Evolutionary conservation across 108 stramenopile species (phyloP).

Genomic region (Nitzschia sp.): DNA sequence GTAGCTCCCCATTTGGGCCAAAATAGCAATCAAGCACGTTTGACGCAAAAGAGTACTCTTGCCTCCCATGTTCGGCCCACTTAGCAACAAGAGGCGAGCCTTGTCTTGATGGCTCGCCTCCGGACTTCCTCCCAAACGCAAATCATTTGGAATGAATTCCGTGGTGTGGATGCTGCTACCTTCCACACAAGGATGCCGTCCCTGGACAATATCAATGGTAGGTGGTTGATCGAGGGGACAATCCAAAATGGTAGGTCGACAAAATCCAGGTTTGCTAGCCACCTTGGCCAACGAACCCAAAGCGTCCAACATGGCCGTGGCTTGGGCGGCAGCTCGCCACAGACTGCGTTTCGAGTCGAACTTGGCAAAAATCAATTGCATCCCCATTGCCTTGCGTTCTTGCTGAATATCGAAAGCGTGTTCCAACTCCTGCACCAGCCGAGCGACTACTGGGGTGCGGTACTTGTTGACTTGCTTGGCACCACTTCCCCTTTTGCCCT

Average conservation of each 20-base stretch:
- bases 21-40: conserved; percentile 93
- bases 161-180: conserved; percentile 55
- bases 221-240: conserved; percentile 55
- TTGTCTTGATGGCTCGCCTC: conserved; percentile 26
- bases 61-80: conserved; percentile 98
- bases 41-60: conserved; percentile 97
- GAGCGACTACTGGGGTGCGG: conserved; percentile 72
- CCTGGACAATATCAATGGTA: conserved; percentile 76
- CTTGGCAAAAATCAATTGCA: conserved; percentile 92
- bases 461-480: conserved; percentile 92
- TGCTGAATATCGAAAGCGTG: conserved; percentile 78
- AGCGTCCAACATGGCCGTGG: conserved; percentile 91
- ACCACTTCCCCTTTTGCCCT: conserved; percentile 86
- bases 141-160: conserved; percentile 96
- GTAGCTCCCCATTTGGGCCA: conserved; percentile 98
- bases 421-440: conserved; percentile 78
- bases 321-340: conserved; percentile 89
- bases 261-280: conserved; percentile 75
- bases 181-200: conserved; percentile 95
- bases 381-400: conserved; percentile 86
- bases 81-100: conserved; percentile 80
- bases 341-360: conserved; percentile 86
- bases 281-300: conserved; percentile 90
- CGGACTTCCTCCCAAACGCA: conserved; percentile 61
- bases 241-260: conserved; percentile 71